Evolutionary conservation across 805 yeast genomes (phyloP).

Genomic region (Komagataella phaffii): DNA sequence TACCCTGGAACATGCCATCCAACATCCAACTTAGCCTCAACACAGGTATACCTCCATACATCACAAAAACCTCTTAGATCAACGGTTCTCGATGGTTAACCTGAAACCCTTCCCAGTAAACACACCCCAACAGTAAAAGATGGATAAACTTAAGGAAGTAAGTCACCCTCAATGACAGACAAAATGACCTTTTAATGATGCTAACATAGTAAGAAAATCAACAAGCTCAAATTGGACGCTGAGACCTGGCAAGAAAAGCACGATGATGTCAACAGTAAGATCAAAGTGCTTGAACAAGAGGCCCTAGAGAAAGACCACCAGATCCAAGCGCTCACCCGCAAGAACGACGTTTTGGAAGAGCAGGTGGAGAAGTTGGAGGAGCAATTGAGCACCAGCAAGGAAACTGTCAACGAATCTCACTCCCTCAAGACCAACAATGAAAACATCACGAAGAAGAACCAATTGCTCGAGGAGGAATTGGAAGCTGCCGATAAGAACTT

Average conservation of each 20-base stretch:
- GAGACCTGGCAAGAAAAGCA: constrained; percentile 97
- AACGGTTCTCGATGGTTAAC: not conserved
- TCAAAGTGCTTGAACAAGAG: constrained; percentile 89
- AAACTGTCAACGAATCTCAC: constrained; percentile 82
- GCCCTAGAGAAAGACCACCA: constrained; percentile 87
- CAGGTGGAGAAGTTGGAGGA: constrained; percentile 68
- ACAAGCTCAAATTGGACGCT: constrained; percentile 83
- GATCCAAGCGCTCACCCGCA: constrained; percentile 83
- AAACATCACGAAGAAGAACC: constrained; percentile 79
- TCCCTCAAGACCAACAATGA: constrained; percentile 84
- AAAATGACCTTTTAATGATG: not conserved
- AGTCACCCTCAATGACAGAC: constrained; percentile 8
- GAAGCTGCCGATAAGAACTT: constrained; percentile 84
- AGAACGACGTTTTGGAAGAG: constrained; percentile 79
- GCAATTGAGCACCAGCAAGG: constrained; percentile 64
- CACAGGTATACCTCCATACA: not conserved
- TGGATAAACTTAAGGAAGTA: constrained; percentile 39
- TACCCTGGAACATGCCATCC: not conserved
- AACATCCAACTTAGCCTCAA: not conserved
- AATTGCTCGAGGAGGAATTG: constrained; percentile 78
- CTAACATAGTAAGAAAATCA: constrained; percentile 48
- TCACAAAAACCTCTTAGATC: not conserved
- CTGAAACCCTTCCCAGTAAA: not conserved
- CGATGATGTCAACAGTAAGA: constrained; percentile 69
- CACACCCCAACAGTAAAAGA: constrained; percentile 8